Evolutionary conservation across 768 basidiomycete species (phyloP), one percentile per base, ranked within the genome.

Genomic region (Tylopilus felleus): DNA sequence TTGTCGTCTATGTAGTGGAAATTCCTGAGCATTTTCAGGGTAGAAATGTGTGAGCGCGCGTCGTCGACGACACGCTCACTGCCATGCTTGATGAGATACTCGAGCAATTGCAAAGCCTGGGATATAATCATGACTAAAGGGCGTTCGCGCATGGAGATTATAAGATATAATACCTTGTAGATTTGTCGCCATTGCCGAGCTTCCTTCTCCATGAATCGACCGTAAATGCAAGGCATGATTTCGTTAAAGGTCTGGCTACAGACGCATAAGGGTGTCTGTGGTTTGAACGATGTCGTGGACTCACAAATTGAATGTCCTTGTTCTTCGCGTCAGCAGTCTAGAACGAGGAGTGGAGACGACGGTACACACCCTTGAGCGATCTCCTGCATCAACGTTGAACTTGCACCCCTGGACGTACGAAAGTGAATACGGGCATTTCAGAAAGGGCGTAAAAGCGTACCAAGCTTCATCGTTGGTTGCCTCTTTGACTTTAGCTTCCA

Each of bases 1-100:
- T 96, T 96, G 59, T 98, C 96, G 60, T 99, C 97, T 52, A 98
- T 91, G 70, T 98, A 98, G 68, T 98, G 96, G 74, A 99, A 99
- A 65, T 88, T 97, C 53, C 94, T 77, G 12, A 98, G 82, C 92
- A 98, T 98, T 75, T 98, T 98, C 63, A 99, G 80, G 19, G 95
- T 96, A 25, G 93, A 88, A 25, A 98, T 77, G 70, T 98, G 97
- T 1, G 92, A 89, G 48, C 97, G 82, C 2, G 96, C 92, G 71
- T 99, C 97, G 67, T 99, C 97, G 17, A 99, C 93, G 12, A 98
- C 96, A 38, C 97, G 88, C 68, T 99, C 97, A 27, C 91, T 93
- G 17, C 97, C 97, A 61, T 98, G 90, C 72, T 97, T 99, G 70
- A 98, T 78, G 47, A 99, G 82, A 70, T 97, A 99, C 72, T 98